Conservation (phyloP, 179 eudicot genomes). For the Spergularia azorica region DNA sequence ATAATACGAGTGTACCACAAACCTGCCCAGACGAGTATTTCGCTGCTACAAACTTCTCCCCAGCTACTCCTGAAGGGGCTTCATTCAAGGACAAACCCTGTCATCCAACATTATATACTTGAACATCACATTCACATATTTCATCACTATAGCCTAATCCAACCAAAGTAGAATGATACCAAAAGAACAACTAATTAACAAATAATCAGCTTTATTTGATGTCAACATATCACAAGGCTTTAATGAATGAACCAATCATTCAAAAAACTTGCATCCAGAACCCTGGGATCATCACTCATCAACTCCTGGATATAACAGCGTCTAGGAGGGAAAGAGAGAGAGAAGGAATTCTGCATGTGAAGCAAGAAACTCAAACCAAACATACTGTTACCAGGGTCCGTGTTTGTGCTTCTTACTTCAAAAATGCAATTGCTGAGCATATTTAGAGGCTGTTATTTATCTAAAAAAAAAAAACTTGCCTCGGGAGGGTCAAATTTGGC, state of each 20-base stretch:
- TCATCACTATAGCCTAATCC: background rate
- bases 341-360: no score
- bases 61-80: conserved; percentile 40
- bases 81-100: conserved; percentile 83
- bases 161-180: no score
- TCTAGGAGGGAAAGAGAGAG: no score
- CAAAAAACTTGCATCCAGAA: no score
- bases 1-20: conserved; percentile 14
- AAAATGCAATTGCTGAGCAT: background rate
- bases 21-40: conserved; percentile 90
- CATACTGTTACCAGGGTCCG: background rate
- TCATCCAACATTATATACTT: conserved; percentile 13
- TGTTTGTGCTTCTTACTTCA: background rate
- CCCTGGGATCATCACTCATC: no score
- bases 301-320: no score
- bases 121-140: background rate
- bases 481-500: conserved; percentile 95
- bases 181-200: no score
- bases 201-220: no score
- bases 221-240: no score
- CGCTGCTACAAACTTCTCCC: conserved; percentile 92
- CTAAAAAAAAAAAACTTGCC: conserved; percentile 48
- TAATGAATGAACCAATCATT: no score
- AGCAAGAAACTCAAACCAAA: background rate
- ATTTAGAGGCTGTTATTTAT: background rate